Evolutionary conservation across 345 rosid genomes (phyloP), one percentile per base, ranked within the genome.

Genomic region (Eutrema yunnanense): DNA sequence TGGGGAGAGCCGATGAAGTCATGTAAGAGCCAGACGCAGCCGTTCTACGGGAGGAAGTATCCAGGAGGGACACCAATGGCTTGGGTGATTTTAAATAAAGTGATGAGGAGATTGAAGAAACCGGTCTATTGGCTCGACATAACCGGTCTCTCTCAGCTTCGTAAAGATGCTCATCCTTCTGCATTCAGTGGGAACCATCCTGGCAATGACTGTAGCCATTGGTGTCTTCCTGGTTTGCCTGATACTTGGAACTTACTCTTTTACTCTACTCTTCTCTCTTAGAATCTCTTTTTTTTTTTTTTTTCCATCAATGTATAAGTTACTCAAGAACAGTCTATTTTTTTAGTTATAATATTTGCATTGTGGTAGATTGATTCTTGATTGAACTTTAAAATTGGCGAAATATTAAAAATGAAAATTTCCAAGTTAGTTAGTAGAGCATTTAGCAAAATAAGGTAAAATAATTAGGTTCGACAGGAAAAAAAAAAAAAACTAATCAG

Each of bases 141-240:
- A 40, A 92, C 99, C 0, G 33, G 57, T 3, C 79, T 88, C 0
- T 89, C 96, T 5, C 88, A 89, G 77, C 82, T 73, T 12, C 64
- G 96, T 52, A 90, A 84, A 74, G 96, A 90, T 30, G 99, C 84
- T 0, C 99, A 95, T 72, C 99, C 99, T 2, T 80, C 89, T 0
- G 77, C 70, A 1, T 90, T 78, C 40, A 74, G 92, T 29, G 86
- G 84, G 3, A 72, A 62, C 13, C 86, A 64, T 29, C 67, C 71
- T 2, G 85, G 82, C 29, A 73, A 62, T 0, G 98, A 94, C 13
- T 94, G 98, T 62, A 86, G 89, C 84, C 98, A 94, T 55, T 91
- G 99, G 99, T 95, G 99, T 73, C 82, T 95, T 26, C 97, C 97
- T 37, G 99, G 99, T 5, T 76, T 95, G 81, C 99, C 99, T 3